Percentiles rank a stretch among this genome's conserved stretches.
These are phyloP conservation scores for Ustilago shanxiensis DNA, from an alignment of 1,284 basidiomycete genomes.

Conservation along the genomic window DNA sequence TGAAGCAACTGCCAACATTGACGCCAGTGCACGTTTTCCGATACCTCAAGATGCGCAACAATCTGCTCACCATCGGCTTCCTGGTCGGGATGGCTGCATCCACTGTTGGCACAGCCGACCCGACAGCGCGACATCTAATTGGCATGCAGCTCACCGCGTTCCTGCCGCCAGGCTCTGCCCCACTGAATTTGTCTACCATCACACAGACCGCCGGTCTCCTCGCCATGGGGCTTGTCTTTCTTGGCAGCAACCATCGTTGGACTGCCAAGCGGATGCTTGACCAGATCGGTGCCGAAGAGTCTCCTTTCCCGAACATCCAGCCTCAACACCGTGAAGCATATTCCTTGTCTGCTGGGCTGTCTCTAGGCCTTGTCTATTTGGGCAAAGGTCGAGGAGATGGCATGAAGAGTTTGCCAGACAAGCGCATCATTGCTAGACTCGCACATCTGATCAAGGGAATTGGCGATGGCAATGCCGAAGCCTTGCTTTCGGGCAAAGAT, in stretches of 20 bases:
- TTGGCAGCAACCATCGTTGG: slow-evolving; percentile 85
- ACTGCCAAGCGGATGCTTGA: slow-evolving; percentile 91
- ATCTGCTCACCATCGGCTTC: slow-evolving; percentile 91
- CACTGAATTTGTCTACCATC: slow-evolving; percentile 88
- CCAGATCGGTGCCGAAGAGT: slow-evolving; percentile 83
- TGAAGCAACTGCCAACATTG: slow-evolving; percentile 88
- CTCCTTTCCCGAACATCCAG: slow-evolving; percentile 78
- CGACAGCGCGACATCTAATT: slow-evolving; percentile 87
- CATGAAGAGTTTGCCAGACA: slow-evolving; percentile 58
- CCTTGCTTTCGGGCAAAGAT: slow-evolving; percentile 5
- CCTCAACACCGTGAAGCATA: slow-evolving; percentile 81
- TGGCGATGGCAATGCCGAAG: neutral
- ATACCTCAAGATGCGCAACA: slow-evolving; percentile 94
- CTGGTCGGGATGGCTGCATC: slow-evolving; percentile 91
- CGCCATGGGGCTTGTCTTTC: slow-evolving; percentile 89
- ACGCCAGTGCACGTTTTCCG: slow-evolving; percentile 84
- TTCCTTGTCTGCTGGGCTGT: slow-evolving; percentile 86
- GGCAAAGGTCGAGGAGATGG: slow-evolving; percentile 74
- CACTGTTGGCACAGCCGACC: slow-evolving; percentile 87
- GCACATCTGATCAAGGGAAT: slow-evolving; percentile 48
- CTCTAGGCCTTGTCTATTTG: slow-evolving; percentile 95
- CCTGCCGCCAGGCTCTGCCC: slow-evolving; percentile 85
- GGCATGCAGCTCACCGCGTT: slow-evolving; percentile 93
- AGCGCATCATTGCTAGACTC: slow-evolving; percentile 52
- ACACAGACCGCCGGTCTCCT: slow-evolving; percentile 90